These are phyloP conservation scores for Quaeritorhiza haematococci DNA, from an alignment of 371 early-diverging fungal genomes.

Conservation along the genomic window DNA sequence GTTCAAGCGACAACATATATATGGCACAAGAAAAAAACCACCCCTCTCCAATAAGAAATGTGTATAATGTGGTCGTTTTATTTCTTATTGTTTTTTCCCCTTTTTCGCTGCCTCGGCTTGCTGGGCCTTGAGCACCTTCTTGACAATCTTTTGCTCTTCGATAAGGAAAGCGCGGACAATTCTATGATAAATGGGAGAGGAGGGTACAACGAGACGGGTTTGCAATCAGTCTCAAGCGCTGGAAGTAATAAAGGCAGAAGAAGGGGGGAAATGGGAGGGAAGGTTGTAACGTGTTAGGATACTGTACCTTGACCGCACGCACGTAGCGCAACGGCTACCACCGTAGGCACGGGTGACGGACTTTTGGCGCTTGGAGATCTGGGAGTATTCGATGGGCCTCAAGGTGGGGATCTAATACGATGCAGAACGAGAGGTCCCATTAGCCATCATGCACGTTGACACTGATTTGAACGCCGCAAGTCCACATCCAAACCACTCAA, in stretches of 20 bases:
- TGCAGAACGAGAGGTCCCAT: too few species aligned
- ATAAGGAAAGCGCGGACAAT: conserved; percentile 98
- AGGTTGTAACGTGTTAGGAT: too few species aligned
- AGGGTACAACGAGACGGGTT: not conserved
- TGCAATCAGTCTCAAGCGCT: not conserved
- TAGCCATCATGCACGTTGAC: too few species aligned
- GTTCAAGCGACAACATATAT: too few species aligned
- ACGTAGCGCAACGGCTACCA: conserved; percentile 88
- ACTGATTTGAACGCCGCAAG: too few species aligned
- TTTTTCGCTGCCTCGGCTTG: conserved; percentile 34
- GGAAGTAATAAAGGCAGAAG: not conserved
- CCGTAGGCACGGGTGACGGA: conserved; percentile 94
- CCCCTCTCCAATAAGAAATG: too few species aligned
- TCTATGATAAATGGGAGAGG: conserved; percentile 32
- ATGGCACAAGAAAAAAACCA: too few species aligned
- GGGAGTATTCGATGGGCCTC: conserved; percentile 85
- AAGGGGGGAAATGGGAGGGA: not conserved
- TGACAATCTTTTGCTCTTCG: conserved; percentile 99
- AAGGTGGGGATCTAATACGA: conserved; percentile 74
- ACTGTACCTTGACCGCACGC: conserved; percentile 83
- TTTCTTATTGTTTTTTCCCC: too few species aligned
- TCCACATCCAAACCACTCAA: not conserved
- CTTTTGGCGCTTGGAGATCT: conserved; percentile 90
- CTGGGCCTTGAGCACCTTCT: conserved; percentile 91
- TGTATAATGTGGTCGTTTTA: too few species aligned